Percentiles rank a stretch among this genome's conserved stretches.
Evolutionary conservation across 2,329 filamentous ascomycete genomes (phyloP).

Genomic region (Fusarium paranaense): DNA sequence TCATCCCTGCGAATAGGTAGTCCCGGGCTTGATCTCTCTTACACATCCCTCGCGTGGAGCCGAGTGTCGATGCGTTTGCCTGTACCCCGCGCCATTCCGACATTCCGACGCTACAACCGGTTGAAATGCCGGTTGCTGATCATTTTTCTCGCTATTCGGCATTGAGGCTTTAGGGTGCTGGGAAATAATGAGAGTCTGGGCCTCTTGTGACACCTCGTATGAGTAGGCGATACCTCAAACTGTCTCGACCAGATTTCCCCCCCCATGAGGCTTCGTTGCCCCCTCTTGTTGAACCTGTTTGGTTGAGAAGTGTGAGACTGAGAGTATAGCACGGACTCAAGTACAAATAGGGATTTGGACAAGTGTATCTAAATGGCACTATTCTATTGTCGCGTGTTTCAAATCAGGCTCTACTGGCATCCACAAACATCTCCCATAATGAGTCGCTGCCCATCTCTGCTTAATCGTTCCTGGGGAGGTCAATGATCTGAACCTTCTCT

Average conservation of each 20-base stretch:
- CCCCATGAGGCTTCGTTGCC: background rate
- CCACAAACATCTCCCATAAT: background rate
- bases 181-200: background rate
- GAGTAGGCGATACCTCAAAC: background rate
- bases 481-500: constrained; percentile 66
- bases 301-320: background rate
- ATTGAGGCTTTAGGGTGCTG: background rate
- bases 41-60: background rate
- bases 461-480: constrained; percentile 55
- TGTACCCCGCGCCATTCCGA: background rate
- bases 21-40: background rate
- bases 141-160: background rate
- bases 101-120: background rate
- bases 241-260: background rate
- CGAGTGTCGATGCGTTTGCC: background rate
- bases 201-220: background rate
- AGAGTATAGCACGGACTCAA: background rate
- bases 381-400: background rate
- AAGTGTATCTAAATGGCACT: background rate
- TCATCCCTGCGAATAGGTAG: background rate
- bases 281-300: background rate
- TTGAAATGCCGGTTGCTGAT: background rate
- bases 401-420: background rate
- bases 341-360: background rate
- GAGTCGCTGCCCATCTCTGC: background rate